A percentile compares a stretch with the other conserved stretches of the same genome.
Evolutionary conservation across 1,139 yeast genomes (phyloP).

Genomic region (Hyphopichia burtonii): DNA sequence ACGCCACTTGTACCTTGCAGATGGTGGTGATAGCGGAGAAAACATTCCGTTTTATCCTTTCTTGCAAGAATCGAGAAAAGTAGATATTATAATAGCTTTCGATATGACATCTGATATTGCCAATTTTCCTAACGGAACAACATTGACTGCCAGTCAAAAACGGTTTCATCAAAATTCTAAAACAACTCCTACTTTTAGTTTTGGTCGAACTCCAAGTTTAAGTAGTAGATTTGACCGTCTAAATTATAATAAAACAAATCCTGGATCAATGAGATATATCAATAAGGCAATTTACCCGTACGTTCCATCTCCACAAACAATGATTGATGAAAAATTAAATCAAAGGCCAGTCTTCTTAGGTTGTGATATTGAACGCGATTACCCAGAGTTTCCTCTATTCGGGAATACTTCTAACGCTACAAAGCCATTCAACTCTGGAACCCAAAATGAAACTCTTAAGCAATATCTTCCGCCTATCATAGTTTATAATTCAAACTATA

Average conservation of each 20-base stretch:
- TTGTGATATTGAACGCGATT: slow-evolving; percentile 42
- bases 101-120: slow-evolving; percentile 39
- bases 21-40: slow-evolving; percentile 48
- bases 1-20: slow-evolving; percentile 32
- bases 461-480: slow-evolving; percentile 59
- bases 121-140: slow-evolving; percentile 42
- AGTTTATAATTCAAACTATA: slow-evolving; percentile 49
- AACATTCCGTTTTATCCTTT: slow-evolving; percentile 44
- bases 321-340: slow-evolving; percentile 26
- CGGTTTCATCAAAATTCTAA: slow-evolving; percentile 19
- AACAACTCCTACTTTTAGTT: background rate
- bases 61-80: slow-evolving; percentile 23
- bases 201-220: background rate
- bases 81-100: slow-evolving; percentile 36
- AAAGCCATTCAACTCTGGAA: too few relatives aligned
- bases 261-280: too few relatives aligned
- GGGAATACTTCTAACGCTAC: slow-evolving; percentile 8
- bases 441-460: too few relatives aligned
- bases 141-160: slow-evolving; percentile 15
- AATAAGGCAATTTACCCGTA: slow-evolving; percentile 31
- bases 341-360: slow-evolving; percentile 54
- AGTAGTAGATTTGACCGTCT: too few relatives aligned
- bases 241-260: too few relatives aligned
- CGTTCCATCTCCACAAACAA: slow-evolving; percentile 33
- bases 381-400: slow-evolving; percentile 13